Evolutionary conservation across 1,139 yeast genomes (phyloP), one percentile per base, ranked within the genome.

Genomic region (Hansenula lynferdii): DNA sequence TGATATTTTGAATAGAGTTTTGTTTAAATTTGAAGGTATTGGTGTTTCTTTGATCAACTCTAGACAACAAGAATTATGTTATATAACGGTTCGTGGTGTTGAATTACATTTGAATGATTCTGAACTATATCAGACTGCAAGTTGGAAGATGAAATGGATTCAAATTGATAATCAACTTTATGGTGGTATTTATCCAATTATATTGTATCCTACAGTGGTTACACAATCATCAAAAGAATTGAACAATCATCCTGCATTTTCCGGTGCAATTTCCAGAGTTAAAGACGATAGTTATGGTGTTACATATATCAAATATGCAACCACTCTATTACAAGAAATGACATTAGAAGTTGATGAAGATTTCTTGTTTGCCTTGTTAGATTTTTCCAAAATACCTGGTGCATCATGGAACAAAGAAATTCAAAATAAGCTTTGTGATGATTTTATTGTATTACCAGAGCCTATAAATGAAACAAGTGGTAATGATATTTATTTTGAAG

Each of bases 271-370:
- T 3, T 84, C 96, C 15, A 75, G 79, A 44, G 85, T 92, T 16
- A 86, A 86, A 49, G 98, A 90, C 61, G 86, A 85, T 37, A 70
- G 85, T 9, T 96, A 90, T 60, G 98, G 98, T 20, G 94, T 94
- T 11, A 62, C 81, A 15, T 90, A 85, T 56, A 79, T 90, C 55
- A 94, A 94, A 58, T 90, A 89, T 63, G 96, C 97, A 0, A 90
- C 98, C 0, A 57, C 86, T 2, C 65, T 94, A 42, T 61, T 94
- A 39, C 98, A 94, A 62, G 97, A 92, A 56, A 75, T 94, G 75
- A 82, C 97, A 0, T 64, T 92, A 39, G 97, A 92, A 54, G 74
- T 92, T 37, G 98, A 94, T 59, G 98, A 94, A 60, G 97, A 90
- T 58, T 89, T 94, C 60, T 61, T 92, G 51, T 81, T 83, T 61